Evolutionary conservation across 176 grass and related monocot genomes (phyloP).

Genomic region (Luzula sylvatica): DNA sequence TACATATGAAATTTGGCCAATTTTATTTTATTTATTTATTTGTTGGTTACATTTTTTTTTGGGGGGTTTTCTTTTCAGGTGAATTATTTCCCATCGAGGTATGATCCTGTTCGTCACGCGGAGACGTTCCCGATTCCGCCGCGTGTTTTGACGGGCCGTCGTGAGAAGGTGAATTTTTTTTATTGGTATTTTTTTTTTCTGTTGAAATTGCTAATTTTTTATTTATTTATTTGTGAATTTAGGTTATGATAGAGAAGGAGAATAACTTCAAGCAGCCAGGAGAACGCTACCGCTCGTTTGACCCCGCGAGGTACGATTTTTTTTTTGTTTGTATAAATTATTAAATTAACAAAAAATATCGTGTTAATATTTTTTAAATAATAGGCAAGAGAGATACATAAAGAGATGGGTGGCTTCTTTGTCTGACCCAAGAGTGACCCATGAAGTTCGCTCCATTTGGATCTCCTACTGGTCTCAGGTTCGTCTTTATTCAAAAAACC

Average conservation of each 20-base stretch:
- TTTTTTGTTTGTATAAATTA: too few species aligned
- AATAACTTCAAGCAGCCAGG: slow-evolving; percentile 99
- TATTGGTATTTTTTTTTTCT: neutral
- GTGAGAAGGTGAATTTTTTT: slow-evolving; percentile 52
- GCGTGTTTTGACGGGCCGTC: slow-evolving; percentile 36
- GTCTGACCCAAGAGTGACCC: slow-evolving; percentile 82
- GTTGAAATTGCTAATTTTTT: neutral
- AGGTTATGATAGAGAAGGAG: slow-evolving; percentile 73
- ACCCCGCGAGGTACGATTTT: slow-evolving; percentile 53
- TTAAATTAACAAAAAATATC: neutral
- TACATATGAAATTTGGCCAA: neutral
- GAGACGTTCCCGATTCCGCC: slow-evolving; percentile 70
- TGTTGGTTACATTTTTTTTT: slow-evolving; percentile 2
- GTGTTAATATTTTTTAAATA: neutral
- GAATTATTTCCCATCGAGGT: slow-evolving; percentile 95
- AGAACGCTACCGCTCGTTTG: slow-evolving; percentile 75
- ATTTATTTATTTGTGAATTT: slow-evolving; percentile 4
- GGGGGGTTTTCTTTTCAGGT: slow-evolving; percentile 39
- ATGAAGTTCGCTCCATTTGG: slow-evolving; percentile 87
- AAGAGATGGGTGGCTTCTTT: slow-evolving; percentile 72
- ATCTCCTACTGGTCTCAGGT: slow-evolving; percentile 97
- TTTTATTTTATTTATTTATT: slow-evolving; percentile 4
- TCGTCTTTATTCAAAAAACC: too few species aligned
- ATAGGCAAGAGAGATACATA: slow-evolving; percentile 84
- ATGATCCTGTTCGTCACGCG: slow-evolving; percentile 64